Percentiles rank a stretch among this genome's conserved stretches.
Evolutionary conservation across 2,329 filamentous ascomycete species (phyloP).

Genomic region (Cladosporium sp.): DNA sequence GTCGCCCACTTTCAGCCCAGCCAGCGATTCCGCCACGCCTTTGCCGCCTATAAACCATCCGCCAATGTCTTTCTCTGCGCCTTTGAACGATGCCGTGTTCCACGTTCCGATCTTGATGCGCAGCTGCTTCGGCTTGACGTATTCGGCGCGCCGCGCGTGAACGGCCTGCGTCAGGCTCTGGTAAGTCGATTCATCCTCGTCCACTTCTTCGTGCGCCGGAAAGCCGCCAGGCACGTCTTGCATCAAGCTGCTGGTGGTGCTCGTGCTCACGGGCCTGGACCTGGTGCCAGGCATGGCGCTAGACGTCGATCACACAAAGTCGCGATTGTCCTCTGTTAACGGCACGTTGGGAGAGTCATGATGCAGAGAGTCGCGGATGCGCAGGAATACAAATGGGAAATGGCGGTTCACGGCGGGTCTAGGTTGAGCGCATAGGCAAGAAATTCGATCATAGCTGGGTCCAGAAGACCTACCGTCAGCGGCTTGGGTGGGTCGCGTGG

Average conservation of each 20-base stretch:
- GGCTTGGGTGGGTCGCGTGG: slow-evolving; percentile 8
- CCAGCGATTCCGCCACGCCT: slow-evolving; percentile 59
- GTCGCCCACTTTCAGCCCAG: slow-evolving; percentile 41
- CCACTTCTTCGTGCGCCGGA: slow-evolving; percentile 25
- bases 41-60: slow-evolving; percentile 81
- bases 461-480: background rate
- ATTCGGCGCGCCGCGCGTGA: slow-evolving; percentile 70
- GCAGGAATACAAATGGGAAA: background rate
- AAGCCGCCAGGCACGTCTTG: slow-evolving; percentile 46
- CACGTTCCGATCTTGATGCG: slow-evolving; percentile 88
- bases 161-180: slow-evolving; percentile 50
- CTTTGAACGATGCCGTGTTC: slow-evolving; percentile 84
- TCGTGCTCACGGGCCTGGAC: slow-evolving; percentile 16
- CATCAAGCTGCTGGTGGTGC: slow-evolving; percentile 32
- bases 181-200: slow-evolving; percentile 18
- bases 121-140: slow-evolving; percentile 65
- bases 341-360: background rate
- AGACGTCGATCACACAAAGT: background rate
- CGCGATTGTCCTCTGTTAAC: too few relatives aligned
- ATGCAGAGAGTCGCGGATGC: background rate
- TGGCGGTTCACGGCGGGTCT: background rate
- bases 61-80: slow-evolving; percentile 79
- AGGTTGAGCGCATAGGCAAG: background rate
- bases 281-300: slow-evolving; percentile 7
- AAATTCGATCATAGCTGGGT: slow-evolving; percentile 1